Evolutionary conservation across 192 early-diverging fungal species (phyloP), one percentile per base, ranked within the genome.

Genomic region (Umbelopsis ramanniana): DNA sequence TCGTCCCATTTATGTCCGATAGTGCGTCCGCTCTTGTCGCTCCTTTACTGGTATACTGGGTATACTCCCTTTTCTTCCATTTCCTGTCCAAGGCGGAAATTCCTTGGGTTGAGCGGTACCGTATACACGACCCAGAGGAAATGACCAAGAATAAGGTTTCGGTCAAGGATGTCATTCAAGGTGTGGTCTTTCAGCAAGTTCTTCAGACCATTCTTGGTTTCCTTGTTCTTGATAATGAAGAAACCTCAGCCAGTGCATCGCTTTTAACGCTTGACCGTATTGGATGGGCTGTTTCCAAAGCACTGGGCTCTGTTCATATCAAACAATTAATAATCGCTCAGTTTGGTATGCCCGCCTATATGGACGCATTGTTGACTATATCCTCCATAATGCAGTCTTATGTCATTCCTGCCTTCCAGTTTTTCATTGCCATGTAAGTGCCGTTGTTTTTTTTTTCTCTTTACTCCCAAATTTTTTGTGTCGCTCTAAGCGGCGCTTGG

Each of bases 161-260:
- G 11, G 73, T 90, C 14, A 21, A 67, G 21, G 79, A 91, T 40
- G 93, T 94, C 15, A 72, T 93, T 69, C 73, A 75, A 57, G 82
- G 84, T 46, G 90, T 92, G n/a, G 78, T 86, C 11, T 69, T 94
- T 37, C 91, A 93, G 69, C 93, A 93, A 69, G 40, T 86, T 17
- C 72, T 93, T 10, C 93, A 94, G 79, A 80, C 83, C 50, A 69
- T 83, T 9, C 66, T 83, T 3, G 79, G 79, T 12, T 26, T 81
- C 1, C 4, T 81, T 50, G 57, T 76, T 10, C 40, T 78, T 14
- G 71, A 52, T 4, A 69, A 72, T 22, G 77, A 74, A 50, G 48
- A 50, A 40, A 46, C 12, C n/a, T 46, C 46, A 38, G 23, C 11
- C 23, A 14, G 19, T n/a, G 40, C 67, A 11, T 6, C 67, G 3